Base-by-base conservation (phyloP, 352 stramenopile genomes). In the Phytopythium chamaehyphon region DNA sequence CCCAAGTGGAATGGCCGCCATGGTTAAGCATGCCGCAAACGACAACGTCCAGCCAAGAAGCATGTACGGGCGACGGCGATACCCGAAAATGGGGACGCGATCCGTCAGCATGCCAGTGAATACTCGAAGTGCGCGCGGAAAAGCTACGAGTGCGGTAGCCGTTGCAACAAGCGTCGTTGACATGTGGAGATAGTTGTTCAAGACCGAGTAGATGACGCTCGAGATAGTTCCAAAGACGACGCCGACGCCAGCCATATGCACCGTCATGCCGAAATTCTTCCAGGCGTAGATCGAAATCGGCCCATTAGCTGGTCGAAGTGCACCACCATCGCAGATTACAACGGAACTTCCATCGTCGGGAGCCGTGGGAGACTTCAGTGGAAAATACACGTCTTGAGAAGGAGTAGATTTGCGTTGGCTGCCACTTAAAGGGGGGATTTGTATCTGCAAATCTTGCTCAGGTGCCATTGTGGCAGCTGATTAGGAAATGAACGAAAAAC, bases 1-100 rank as follows among this genome's bases (percentile, higher is more conserved):
- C 1, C 65, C 67, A 1, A 83, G 43, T 3, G 72, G 69, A 14
- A 75, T 23, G 9, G 51, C 66, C 4, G 69, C 72, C 72, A 80
- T 79, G 28, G 73, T 22, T 10, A 78, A 33, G 33, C 71, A 73
- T 26, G 54, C 56, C n/a, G 62, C 24, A 52, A 71, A 73, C 8
- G 57, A 58, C 38, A 80, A 11, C 9, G n/a, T 45, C 73, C 72
- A 84, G 6, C 83, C 83, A 24, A 88, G 47, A 15, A 88, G 66
- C 64, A 94, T 77, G 59, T 96, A 96, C 22, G 83, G 76, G n/a
- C 83, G 85, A 4, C 83, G 65, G 3, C 78, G 84, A 44, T 86
- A 86, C 35, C 83, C 78, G 48, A 69, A 76, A 52, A 96, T 87
- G 15, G 86, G 86, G 28, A 75, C 67, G 40, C 68, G 83, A 57